phyloP scores from a whole-genome alignment of 306 rosid species.

The Rubus idaeus region DNA sequence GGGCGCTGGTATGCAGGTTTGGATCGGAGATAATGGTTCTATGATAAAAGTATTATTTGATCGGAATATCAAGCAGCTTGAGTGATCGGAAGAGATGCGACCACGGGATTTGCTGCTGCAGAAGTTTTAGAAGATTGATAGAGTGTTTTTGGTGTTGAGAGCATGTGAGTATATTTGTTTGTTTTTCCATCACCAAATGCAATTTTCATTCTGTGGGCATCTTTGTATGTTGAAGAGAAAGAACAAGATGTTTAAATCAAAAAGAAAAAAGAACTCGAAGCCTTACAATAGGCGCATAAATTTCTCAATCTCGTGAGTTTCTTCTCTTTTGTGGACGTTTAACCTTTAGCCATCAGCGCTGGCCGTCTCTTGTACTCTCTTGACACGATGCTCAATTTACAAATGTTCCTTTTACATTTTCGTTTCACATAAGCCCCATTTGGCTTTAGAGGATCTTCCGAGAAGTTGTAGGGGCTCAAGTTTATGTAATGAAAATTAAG shows the following conservation, averaged over 20 bases:
- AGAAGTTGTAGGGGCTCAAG: slow-evolving; percentile 28
- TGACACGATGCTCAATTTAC: slow-evolving; percentile 21
- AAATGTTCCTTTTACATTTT: slow-evolving; percentile 17
- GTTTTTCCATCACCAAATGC: slow-evolving; percentile 44
- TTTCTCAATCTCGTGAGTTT: slow-evolving; percentile 34
- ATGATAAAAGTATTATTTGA: slow-evolving; percentile 23
- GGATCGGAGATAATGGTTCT: slow-evolving; percentile 56
- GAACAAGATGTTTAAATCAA: background rate
- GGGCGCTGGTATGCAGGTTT: slow-evolving; percentile 46
- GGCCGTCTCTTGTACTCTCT: slow-evolving; percentile 27
- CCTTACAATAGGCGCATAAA: slow-evolving; percentile 34
- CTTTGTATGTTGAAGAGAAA: slow-evolving; percentile 32
- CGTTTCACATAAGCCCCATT: slow-evolving; percentile 29
- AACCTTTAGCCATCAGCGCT: slow-evolving; percentile 27
- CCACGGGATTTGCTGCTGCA: slow-evolving; percentile 33
- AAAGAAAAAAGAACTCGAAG: slow-evolving; percentile 26
- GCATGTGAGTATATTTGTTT: slow-evolving; percentile 49
- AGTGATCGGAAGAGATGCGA: slow-evolving; percentile 37
- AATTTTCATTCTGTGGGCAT: slow-evolving; percentile 37
- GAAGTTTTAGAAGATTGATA: slow-evolving; percentile 36
- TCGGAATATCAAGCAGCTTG: slow-evolving; percentile 31
- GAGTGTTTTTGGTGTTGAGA: slow-evolving; percentile 38
- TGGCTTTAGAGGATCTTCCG: slow-evolving; percentile 22
- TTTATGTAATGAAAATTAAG: slow-evolving; percentile 10
- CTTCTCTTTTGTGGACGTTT: slow-evolving; percentile 31